phyloP scores from a whole-genome alignment of 192 early-diverging fungal genomes.

The Backusella tarrabulga region DNA sequence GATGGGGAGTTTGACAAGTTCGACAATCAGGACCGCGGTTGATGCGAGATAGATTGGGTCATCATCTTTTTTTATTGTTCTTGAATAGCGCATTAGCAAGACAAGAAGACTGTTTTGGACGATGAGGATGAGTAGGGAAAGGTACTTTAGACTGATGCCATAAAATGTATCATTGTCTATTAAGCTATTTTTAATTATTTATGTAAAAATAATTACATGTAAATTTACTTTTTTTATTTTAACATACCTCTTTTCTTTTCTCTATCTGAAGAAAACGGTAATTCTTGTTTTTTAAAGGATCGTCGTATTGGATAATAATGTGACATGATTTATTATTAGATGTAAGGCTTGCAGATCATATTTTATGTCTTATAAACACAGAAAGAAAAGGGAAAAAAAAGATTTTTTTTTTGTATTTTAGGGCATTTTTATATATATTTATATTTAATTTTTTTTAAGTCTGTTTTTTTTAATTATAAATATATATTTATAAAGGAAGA shows the following conservation, averaged over 20 bases:
- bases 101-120: conserved; percentile 87
- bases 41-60: conserved; percentile 78
- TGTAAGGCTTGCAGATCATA: background rate
- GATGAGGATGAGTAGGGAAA: conserved; percentile 81
- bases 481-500: background rate
- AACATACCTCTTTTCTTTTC: background rate
- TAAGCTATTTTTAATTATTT: background rate
- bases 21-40: conserved; percentile 89
- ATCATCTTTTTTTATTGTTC: conserved; percentile 47
- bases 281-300: conserved; percentile 8
- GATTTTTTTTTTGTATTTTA: background rate
- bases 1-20: conserved; percentile 77
- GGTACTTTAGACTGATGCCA: conserved; percentile 53
- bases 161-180: background rate
- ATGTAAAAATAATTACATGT: background rate
- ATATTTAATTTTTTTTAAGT: background rate
- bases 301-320: background rate
- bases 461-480: background rate
- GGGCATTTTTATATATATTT: background rate
- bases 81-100: conserved; percentile 90
- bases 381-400: background rate
- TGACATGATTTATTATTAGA: conserved; percentile 6
- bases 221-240: background rate
- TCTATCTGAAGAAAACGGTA: background rate
- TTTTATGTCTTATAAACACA: background rate